Base-by-base conservation (phyloP, 2,329 filamentous ascomycete species). In the Monilinia fructigena region DNA sequence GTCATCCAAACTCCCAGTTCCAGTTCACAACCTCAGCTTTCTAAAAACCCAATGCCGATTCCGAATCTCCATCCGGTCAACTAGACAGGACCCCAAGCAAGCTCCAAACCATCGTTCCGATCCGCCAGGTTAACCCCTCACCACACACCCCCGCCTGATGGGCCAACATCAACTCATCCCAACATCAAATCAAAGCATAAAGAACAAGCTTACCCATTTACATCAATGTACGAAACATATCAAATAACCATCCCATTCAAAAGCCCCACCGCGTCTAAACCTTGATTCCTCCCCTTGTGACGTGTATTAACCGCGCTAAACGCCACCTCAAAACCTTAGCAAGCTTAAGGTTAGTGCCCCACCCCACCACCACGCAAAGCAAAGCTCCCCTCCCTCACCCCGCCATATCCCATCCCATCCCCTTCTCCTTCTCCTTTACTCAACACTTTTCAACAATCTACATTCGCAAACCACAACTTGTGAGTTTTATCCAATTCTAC, bases 311-410 rank as follows among this genome's bases (percentile, higher is more conserved):
- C 50, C 55, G 55, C 55, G 40, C 26, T 47, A 59, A 47, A 47
- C 40, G 40, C 55, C 55, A 31, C 26, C 26, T 58, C 40, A 16
- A 23, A 20, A 28, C 3, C 16, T 16, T 45, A 26, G 11, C 55
- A 10, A 7, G 18, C 4, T 12, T 23, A 14, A 42, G 26, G 26
- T 23, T 38, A 35, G 38, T 58, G 23, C 55, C 55, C 55, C 55
- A 42, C 38, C 16, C 42, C 23, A 23, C 42, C 42, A 18, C 16
- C 42, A 47, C 4, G 31, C 31, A 35, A 35, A 35, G 31, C 55
- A 45, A 45, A 45, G 40, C 55, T 47, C 55, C 55, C 55, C 55
- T 59, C 55, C 55, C 55, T 59, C 55, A 59, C 55, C 55, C 55
- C 55, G 55, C 55, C 18, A 59, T 47, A 59, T 55, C 53, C 4